Evolutionary conservation across 2,329 filamentous ascomycete genomes (phyloP).

Genomic region (Exophiala mesophila): DNA sequence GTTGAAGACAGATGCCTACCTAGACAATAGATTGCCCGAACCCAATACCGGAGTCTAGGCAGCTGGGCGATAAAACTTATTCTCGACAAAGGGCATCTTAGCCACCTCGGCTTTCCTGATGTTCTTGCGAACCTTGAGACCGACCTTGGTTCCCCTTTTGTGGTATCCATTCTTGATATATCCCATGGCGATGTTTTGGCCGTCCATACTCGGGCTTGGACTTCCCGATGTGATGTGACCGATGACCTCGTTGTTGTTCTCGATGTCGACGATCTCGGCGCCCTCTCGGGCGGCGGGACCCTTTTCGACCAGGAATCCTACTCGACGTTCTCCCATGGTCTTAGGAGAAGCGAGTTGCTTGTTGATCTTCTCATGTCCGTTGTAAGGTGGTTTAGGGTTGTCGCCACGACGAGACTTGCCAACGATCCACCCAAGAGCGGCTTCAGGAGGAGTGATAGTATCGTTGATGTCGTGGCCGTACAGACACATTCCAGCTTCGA

Average conservation of each 20-base stretch:
- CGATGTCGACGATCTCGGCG: conserved; percentile 63
- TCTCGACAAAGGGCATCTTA: conserved; percentile 84
- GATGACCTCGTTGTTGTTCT: conserved; percentile 56
- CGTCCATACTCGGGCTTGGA: conserved; percentile 74
- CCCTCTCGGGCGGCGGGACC: conserved; percentile 89
- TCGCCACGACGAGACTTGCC: conserved; percentile 66
- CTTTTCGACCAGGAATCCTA: conserved; percentile 72
- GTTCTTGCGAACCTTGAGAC: conserved; percentile 72
- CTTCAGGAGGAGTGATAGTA: conserved; percentile 63
- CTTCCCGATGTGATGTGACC: conserved; percentile 84
- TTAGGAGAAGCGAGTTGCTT: conserved; percentile 61
- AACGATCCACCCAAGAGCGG: conserved; percentile 72
- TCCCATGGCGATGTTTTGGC: conserved; percentile 91
- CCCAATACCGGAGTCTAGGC: too few species aligned
- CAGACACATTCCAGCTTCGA: conserved; percentile 98
- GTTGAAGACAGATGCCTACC: too few species aligned
- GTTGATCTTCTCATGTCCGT: conserved; percentile 74
- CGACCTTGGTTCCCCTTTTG: conserved; percentile 76
- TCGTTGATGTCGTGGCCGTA: conserved; percentile 98
- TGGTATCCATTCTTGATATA: conserved; percentile 78
- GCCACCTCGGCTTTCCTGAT: conserved; percentile 68
- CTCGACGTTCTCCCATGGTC: conserved; percentile 64
- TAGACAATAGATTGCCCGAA: too few species aligned
- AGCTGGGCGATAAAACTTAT: conserved; percentile 62
- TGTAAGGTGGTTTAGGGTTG: conserved; percentile 61